Evolutionary conservation across 495 filamentous ascomycete genomes (phyloP), one percentile per base, ranked within the genome.

Genomic region (Penicillium crystallinum): DNA sequence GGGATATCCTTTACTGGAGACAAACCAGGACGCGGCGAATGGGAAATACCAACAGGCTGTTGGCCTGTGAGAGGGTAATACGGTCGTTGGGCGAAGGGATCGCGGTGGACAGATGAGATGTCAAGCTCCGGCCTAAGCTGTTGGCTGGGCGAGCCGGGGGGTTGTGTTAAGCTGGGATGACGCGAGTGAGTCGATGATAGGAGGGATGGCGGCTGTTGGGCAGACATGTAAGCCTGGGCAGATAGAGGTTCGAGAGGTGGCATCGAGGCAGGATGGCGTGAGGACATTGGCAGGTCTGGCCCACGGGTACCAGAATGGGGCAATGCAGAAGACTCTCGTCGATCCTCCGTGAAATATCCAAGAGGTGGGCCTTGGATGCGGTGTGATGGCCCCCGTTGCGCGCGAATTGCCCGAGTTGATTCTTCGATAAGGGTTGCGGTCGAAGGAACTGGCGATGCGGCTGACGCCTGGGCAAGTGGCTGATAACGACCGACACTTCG

Each of bases 401-500:
- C 37, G 12, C 66, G 67, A 39, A 67, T 65, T 30, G 53, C 57
- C 22, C 73, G 61, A 27, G 64, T 52, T 10, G 49, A 41, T 18
- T 75, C 71, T 4, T 76, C 73, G 22, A 46, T 53, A 18, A 70
- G 58, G 19, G 66, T 47, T 15, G 65, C 44, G 8, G 61, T 56
- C 6, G 68, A 40, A 4, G 66, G 61, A 39, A 68, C 59, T 14
- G 57, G 14, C 10, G 69, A 62, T 17, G 66, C 67, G 51, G 57
- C 58, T 39, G 68, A 69, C 7, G 76, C 76, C 54, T 78, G 75
- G 14, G 73, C 73, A 23, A 77, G 65, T 1, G 70, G 66, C 22
- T 67, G 71, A 44, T 77, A 76, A 41, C 71, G 65, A 36, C 63
- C 56, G 25, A 68, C 23, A 22, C 56, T 63, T 6, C 72, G 69